These are phyloP conservation scores for Draba incana DNA, from an alignment of 345 rosid genomes.

Conservation along the genomic window DNA sequence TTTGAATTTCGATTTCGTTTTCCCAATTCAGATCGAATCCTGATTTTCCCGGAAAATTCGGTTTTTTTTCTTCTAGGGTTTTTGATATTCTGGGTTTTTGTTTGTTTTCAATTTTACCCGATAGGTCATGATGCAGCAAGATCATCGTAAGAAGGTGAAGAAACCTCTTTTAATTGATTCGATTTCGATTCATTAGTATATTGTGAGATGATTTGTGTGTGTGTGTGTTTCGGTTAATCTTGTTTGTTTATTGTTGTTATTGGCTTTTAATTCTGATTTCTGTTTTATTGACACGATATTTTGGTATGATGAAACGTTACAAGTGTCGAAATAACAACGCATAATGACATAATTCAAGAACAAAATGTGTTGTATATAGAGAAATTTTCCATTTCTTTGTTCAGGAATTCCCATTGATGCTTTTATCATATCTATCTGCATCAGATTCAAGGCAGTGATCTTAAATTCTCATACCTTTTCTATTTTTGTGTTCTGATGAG, in stretches of 20 bases:
- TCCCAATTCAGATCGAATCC: constrained; percentile 22
- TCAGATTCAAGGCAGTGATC: background rate
- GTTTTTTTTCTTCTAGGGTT: constrained; percentile 1
- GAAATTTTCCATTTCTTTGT: constrained; percentile 4
- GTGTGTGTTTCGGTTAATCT: constrained; percentile 18
- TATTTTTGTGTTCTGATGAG: background rate
- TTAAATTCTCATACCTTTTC: no score
- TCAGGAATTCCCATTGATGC: background rate
- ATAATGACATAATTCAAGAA: constrained; percentile 15
- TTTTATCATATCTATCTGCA: background rate
- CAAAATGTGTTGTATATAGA: constrained; percentile 10
- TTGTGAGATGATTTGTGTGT: constrained; percentile 14
- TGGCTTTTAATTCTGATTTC: constrained; percentile 1
- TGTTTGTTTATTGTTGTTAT: background rate
- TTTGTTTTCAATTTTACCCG: background rate
- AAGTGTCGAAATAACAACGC: constrained; percentile 31
- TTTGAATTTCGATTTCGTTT: constrained; percentile 17
- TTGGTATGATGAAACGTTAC: constrained; percentile 23
- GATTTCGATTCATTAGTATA: background rate
- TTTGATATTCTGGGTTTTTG: background rate
- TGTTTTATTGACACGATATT: constrained; percentile 15
- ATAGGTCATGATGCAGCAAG: constrained; percentile 61
- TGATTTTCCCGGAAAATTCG: background rate
- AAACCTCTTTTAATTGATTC: background rate
- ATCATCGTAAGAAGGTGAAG: constrained; percentile 79